Conservation (phyloP, 371 early-diverging fungal species). For the Chytridium lagenaria region DNA sequence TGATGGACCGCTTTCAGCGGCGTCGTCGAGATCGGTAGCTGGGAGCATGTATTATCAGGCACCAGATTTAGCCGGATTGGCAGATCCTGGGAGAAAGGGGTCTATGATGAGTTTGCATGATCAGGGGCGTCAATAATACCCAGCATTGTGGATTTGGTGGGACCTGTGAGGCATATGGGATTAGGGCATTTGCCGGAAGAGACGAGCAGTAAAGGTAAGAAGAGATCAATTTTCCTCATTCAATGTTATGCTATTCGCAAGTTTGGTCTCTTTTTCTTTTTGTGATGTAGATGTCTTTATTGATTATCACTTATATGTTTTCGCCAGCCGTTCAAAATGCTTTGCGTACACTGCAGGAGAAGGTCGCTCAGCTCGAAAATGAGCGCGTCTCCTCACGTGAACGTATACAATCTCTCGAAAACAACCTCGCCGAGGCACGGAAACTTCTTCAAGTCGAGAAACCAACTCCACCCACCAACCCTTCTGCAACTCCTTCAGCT, state of each 20-base stretch:
- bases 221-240: neutral
- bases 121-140: conserved; percentile 37
- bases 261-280: no score
- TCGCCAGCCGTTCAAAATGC: conserved; percentile 48
- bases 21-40: no score
- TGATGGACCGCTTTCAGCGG: no score
- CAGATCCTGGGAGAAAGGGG: conserved; percentile 22
- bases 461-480: no score
- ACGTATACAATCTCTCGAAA: conserved; percentile 44
- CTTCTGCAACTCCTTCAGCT: no score
- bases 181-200: conserved; percentile 37
- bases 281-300: neutral
- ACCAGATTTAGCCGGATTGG: conserved; percentile 31
- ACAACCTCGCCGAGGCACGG: conserved; percentile 39
- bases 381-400: conserved; percentile 49
- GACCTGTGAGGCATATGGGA: conserved; percentile 1
- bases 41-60: conserved; percentile 7
- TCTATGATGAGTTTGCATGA: conserved; percentile 31
- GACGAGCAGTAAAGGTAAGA: conserved; percentile 27
- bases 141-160: conserved; percentile 30
- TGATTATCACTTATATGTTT: neutral
- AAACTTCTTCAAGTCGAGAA: conserved; percentile 21
- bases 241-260: no score
- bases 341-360: conserved; percentile 54
- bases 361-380: conserved; percentile 47